Evolutionary conservation across 768 basidiomycete genomes (phyloP).

Genomic region (Mycena vulgaris): DNA sequence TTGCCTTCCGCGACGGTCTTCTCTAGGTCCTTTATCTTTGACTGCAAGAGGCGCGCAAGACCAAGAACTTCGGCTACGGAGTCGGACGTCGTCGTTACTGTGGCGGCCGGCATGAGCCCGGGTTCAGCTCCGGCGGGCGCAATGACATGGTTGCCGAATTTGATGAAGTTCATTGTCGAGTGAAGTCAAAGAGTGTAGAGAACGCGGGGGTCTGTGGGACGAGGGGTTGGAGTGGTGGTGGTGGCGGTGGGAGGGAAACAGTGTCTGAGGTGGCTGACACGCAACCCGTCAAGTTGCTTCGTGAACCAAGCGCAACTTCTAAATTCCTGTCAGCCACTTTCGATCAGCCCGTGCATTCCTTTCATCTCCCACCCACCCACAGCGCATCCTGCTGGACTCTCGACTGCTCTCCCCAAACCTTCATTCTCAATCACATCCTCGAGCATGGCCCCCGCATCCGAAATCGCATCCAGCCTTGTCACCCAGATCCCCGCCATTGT

Average conservation of each 20-base stretch:
- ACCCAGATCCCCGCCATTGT: constrained; percentile 14
- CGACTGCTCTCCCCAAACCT: neutral
- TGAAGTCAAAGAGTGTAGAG: neutral
- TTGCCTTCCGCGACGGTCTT: constrained; percentile 10
- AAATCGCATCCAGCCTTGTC: constrained; percentile 16
- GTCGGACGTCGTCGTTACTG: neutral
- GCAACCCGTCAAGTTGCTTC: neutral
- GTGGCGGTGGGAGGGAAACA: constrained; percentile 14
- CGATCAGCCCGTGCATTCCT: neutral
- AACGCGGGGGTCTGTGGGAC: neutral
- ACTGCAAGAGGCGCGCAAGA: constrained; percentile 19
- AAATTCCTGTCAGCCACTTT: constrained; percentile 21
- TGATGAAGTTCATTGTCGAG: constrained; percentile 32
- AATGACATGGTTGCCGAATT: constrained; percentile 30
- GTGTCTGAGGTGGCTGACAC: constrained; percentile 26
- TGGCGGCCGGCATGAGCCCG: neutral
- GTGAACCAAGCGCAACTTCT: neutral
- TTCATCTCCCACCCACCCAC: neutral
- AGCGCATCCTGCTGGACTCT: neutral
- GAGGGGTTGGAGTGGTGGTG: neutral
- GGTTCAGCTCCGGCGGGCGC: constrained; percentile 21
- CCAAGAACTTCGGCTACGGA: neutral
- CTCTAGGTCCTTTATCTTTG: constrained; percentile 29
- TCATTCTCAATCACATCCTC: neutral
- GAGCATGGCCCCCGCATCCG: constrained; percentile 18